phyloP scores from a whole-genome alignment of 1,139 yeast species.

The Geotrichum histeridarum region DNA sequence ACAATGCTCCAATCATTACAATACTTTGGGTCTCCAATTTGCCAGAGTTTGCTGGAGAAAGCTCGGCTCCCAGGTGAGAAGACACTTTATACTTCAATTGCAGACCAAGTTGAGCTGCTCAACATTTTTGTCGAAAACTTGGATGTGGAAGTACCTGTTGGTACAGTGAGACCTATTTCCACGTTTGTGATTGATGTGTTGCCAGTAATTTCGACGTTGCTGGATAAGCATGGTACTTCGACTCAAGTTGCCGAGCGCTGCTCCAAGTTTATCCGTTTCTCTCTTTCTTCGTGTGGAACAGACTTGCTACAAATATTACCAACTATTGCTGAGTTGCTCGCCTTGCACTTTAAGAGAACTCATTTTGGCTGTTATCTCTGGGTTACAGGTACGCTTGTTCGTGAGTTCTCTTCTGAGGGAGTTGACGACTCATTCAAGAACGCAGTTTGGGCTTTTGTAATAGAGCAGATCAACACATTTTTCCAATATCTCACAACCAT shows the following conservation, averaged over 20 bases:
- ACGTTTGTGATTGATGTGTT: constrained; percentile 54
- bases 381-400: constrained; percentile 80
- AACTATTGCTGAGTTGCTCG: constrained; percentile 58
- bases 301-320: constrained; percentile 60
- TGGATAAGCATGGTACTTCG: constrained; percentile 52
- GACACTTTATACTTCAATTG: constrained; percentile 46
- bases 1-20: constrained; percentile 45
- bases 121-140: constrained; percentile 66
- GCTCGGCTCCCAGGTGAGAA: constrained; percentile 36
- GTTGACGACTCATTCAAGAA: constrained; percentile 40
- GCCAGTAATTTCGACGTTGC: constrained; percentile 51
- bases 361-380: constrained; percentile 81
- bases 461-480: constrained; percentile 45
- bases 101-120: constrained; percentile 71
- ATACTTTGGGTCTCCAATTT: constrained; percentile 65
- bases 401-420: constrained; percentile 61
- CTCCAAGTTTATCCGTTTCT: constrained; percentile 60
- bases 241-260: constrained; percentile 66
- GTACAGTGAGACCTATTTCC: constrained; percentile 51
- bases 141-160: constrained; percentile 23
- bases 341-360: constrained; percentile 61
- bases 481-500: constrained; percentile 36
- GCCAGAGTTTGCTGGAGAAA: constrained; percentile 42
- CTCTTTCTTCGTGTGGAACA: constrained; percentile 61
- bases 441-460: constrained; percentile 50